Evolutionary conservation across 805 yeast genomes (phyloP).

Genomic region (Scheffersomyces ergatensis): DNA sequence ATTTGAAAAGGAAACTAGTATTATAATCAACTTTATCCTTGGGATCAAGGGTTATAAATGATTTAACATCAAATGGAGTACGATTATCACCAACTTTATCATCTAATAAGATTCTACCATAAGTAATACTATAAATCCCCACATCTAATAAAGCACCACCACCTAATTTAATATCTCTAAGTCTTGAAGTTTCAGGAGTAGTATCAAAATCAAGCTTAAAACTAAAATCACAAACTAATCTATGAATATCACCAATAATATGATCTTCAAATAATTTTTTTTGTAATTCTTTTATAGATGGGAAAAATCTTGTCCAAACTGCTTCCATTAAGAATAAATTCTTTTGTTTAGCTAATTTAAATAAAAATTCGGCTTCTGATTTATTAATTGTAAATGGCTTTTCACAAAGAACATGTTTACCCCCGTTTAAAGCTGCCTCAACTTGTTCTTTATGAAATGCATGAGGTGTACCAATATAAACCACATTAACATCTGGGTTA

Average conservation of each 20-base stretch:
- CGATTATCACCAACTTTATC: slow-evolving; percentile 26
- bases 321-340: slow-evolving; percentile 56
- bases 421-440: slow-evolving; percentile 38
- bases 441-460: slow-evolving; percentile 47
- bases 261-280: slow-evolving; percentile 36
- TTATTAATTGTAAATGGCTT: slow-evolving; percentile 52
- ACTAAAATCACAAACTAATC: slow-evolving; percentile 44
- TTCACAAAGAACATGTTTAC: slow-evolving; percentile 53
- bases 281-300: slow-evolving; percentile 36
- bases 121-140: slow-evolving; percentile 52
- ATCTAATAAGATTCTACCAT: slow-evolving; percentile 39
- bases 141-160: slow-evolving; percentile 59
- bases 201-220: slow-evolving; percentile 30
- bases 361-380: slow-evolving; percentile 40
- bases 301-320: slow-evolving; percentile 57
- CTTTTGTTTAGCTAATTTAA: slow-evolving; percentile 42
- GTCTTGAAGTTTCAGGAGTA: slow-evolving; percentile 29
- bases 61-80: slow-evolving; percentile 22
- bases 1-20: slow-evolving; percentile 34
- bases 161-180: slow-evolving; percentile 45
- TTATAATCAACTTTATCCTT: slow-evolving; percentile 42
- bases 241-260: slow-evolving; percentile 44
- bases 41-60: slow-evolving; percentile 32
- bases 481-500: slow-evolving; percentile 44
- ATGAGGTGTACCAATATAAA: slow-evolving; percentile 58